Evolutionary conservation across 169 alveolate species (phyloP), one percentile per base, ranked within the genome.

Genomic region (Eimeria sp.): DNA sequence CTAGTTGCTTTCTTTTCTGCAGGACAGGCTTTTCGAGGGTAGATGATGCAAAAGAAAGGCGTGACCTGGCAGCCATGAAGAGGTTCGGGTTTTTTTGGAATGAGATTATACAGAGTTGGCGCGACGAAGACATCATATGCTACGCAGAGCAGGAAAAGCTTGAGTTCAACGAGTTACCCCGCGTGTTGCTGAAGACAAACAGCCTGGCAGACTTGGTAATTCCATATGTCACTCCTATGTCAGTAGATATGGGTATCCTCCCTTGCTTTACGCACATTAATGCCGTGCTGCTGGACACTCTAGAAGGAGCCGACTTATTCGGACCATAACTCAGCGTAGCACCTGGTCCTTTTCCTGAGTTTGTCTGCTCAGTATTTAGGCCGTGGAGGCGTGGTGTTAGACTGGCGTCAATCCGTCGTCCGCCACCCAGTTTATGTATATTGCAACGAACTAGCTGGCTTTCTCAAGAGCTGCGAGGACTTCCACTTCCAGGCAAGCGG

Each of bases 21-120:
- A 85, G 91, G 56, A 20, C 91, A 58, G 77, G 37, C 14, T 20
- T 27, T 33, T 30, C 54, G 30, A 46, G 91, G 43, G n/a, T 27
- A 85, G 40, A 33, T 25, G 18, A 52, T 71, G n/a, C 40, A 49
- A 56, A 60, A 40, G 78, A 60, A 3, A 56, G 27, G 13, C 78
- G 33, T 58, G 66, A 60, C n/a, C 25, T 33, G 52, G 60, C 54
- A 6, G 96, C 93, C 62, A 78, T 87, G 54, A 91, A 83, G 56
- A 85, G 96, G 33, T 94, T 94, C 43, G 96, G 96, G 40, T 94
- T 94, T 56, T 14, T 94, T 20, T 94, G 96, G 96, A 94, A 94
- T 46, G 96, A 94, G 94, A 89, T 94, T 62, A 66, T 94, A 25
- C 82, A 83, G 77, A 83, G 95, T 43, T 94, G 96, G 96, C 89